Evolutionary conservation across 352 stramenopile species (phyloP), one percentile per base, ranked within the genome.

Genomic region (Globisporangium echinulatum): DNA sequence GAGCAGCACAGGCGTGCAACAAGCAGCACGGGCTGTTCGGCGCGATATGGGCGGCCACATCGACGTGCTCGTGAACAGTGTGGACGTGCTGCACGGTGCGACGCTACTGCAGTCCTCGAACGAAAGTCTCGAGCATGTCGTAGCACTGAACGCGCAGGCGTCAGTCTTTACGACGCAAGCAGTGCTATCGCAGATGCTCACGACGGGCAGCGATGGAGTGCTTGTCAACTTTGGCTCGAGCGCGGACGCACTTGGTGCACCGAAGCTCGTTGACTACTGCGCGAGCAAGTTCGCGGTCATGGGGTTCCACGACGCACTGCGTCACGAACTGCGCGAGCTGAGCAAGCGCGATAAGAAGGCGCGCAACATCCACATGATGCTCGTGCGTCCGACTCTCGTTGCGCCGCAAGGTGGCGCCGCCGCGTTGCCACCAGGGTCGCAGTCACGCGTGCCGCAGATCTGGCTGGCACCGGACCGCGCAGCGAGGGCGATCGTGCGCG

Each of bases 31-130:
- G 14, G 61, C 17, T 9, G 62, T 66, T 25, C 49, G 43, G 5
- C 59, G 64, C 19, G 54, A 74, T 11, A 57, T 66, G 56, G 47
- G 33, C 33, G 25, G 56, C 3, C 43, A 57, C 52, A 54, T 71
- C 49, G 69, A 77, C 19, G 66, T 81, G 58, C 50, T 84, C 8
- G 44, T 84, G 39, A 85, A 85, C 69, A 84, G 82, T 59, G 63
- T 72, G 42, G 74, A 77, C 33, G 69, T 82, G 15, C 65, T 84
- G 15, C 53, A 62, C 5, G 75, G 75, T 51, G 70, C 72, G 47
- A 52, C 59, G 49, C 42, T 84, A 13, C 49, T 85, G 25, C 64
- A 76, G 49, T 53, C 57, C 14, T 52, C 59, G 19, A 59, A 71
- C 43, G 54, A 52, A 11, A 49, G 52, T 6, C 69, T 82, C 42